Evolutionary conservation across 75 land plant species (phyloP), one percentile per base, ranked within the genome.

Genomic region (Pinus taeda): DNA sequence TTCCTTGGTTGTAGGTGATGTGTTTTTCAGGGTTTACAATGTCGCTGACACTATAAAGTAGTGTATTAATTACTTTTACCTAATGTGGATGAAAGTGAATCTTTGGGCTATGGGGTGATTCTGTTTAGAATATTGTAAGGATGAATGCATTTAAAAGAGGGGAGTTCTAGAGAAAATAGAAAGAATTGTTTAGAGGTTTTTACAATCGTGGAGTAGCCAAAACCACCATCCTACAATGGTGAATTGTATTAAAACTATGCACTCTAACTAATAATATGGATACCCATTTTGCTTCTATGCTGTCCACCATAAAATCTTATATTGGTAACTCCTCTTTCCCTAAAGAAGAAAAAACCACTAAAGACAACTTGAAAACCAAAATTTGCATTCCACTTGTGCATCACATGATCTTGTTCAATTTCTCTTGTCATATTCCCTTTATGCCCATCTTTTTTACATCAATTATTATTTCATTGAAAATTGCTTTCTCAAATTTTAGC

Each of bases 1-100:
- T 26, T 17, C 20, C 78, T 21, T 37, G n/a, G 12, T 76, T 53
- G 55, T 64, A 93, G 96, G 96, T 58, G 94, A 94, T 37, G 90
- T 93, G 33, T 86, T 93, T 18, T 93, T 93, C 77, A 93, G 91
- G 76, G 93, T 91, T 26, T 93, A 85, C 58, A 82, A 91, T 49
- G 94, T 93, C 96, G 62, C n/a, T n/a, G n/a, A n/a, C n/a, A n/a
- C n/a, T n/a, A n/a, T n/a, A n/a, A n/a, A n/a, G n/a, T n/a, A n/a
- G n/a, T n/a, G n/a, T n/a, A n/a, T n/a, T n/a, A n/a, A n/a, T n/a
- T n/a, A n/a, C n/a, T n/a, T n/a, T 83, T 93, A 82, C 96, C 96
- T 62, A 87, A 93, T 84, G 88, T 91, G 58, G 64, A 78, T 37
- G 84, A 86, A 59, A 42, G 71, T 55, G 86, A 92, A 74, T 61